A percentile compares a stretch with the other conserved stretches of the same genome.
phyloP scores from a whole-genome alignment of 208 protist genomes.

The Angomonas ambiguus region DNA sequence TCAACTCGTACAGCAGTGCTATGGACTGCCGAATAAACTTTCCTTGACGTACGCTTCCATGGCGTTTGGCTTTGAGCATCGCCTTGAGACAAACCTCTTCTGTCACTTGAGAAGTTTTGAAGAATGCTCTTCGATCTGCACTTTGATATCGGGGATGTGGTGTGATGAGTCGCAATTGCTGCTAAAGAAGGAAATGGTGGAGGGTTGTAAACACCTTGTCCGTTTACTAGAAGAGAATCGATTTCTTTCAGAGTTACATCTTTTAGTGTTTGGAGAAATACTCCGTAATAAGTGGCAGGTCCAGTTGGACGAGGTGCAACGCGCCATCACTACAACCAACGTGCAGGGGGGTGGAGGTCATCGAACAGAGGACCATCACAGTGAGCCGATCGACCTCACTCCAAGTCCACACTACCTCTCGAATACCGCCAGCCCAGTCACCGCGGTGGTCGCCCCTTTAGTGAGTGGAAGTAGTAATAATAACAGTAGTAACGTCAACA shows the following conservation, averaged over 20 bases:
- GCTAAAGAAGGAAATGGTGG: constrained; percentile 47
- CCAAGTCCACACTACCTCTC: not conserved
- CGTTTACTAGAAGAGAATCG: constrained; percentile 69
- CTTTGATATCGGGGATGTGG: constrained; percentile 59
- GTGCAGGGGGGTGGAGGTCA: not conserved
- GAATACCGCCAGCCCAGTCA: not conserved
- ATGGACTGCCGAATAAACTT: constrained; percentile 43
- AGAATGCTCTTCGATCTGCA: constrained; percentile 56
- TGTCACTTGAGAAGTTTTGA: constrained; percentile 51
- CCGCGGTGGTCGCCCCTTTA: not conserved
- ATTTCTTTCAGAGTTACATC: constrained; percentile 73
- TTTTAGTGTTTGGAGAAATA: constrained; percentile 70
- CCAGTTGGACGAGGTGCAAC: constrained; percentile 87
- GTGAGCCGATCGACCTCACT: not conserved
- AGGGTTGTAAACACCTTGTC: constrained; percentile 39
- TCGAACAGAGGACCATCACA: not conserved
- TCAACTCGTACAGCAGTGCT: constrained; percentile 74
- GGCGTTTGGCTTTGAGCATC: constrained; percentile 80
- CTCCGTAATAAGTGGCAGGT: constrained; percentile 81
- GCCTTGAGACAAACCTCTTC: constrained; percentile 46
- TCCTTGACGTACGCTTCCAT: constrained; percentile 57
- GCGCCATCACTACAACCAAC: constrained; percentile 59
- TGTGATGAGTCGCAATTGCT: constrained; percentile 77
- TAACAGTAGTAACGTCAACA: not conserved
- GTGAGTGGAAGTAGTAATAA: not conserved